Evolutionary conservation across 2,329 filamentous ascomycete species (phyloP).

Genomic region (Lojkania enalia): DNA sequence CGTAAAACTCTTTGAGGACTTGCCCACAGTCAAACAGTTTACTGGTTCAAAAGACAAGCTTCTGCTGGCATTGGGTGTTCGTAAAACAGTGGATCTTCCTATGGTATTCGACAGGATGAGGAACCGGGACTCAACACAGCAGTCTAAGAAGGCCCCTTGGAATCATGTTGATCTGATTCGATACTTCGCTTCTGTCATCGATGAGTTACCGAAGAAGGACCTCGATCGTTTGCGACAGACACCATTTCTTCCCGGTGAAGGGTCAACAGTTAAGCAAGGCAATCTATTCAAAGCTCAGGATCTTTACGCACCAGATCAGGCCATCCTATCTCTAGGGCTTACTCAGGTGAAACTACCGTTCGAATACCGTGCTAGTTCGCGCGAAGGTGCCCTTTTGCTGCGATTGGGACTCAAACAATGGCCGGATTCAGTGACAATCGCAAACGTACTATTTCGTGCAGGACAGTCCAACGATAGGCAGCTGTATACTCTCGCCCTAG

Average conservation of each 20-base stretch:
- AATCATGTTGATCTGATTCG: constrained; percentile 94
- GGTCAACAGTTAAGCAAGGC: constrained; percentile 27
- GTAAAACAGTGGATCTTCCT: constrained; percentile 92
- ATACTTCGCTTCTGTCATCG: constrained; percentile 85
- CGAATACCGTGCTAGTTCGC: constrained; percentile 60
- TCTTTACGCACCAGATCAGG: constrained; percentile 41
- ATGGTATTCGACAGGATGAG: constrained; percentile 90
- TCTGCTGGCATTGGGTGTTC: constrained; percentile 77
- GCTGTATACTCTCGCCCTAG: constrained; percentile 70
- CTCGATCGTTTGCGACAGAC: constrained; percentile 76
- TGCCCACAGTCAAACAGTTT: constrained; percentile 76
- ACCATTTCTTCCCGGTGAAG: constrained; percentile 75
- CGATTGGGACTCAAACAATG: constrained; percentile 72
- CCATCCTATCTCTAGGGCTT: constrained; percentile 36
- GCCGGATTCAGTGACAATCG: constrained; percentile 73
- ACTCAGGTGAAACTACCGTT: constrained; percentile 70
- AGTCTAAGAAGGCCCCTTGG: constrained; percentile 65
- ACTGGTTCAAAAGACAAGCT: constrained; percentile 88
- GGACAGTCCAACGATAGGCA: constrained; percentile 55
- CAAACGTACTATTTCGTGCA: constrained; percentile 73
- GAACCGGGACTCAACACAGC: constrained; percentile 57
- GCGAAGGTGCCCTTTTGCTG: constrained; percentile 74
- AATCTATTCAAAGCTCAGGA: constrained; percentile 43
- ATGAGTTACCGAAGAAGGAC: constrained; percentile 84
- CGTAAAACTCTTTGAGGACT: constrained; percentile 93